A percentile compares a stretch with the other conserved stretches of the same genome.
These are phyloP conservation scores for Ambrosiella beaveri DNA, from an alignment of 2,329 filamentous ascomycete species.

Conservation along the genomic window DNA sequence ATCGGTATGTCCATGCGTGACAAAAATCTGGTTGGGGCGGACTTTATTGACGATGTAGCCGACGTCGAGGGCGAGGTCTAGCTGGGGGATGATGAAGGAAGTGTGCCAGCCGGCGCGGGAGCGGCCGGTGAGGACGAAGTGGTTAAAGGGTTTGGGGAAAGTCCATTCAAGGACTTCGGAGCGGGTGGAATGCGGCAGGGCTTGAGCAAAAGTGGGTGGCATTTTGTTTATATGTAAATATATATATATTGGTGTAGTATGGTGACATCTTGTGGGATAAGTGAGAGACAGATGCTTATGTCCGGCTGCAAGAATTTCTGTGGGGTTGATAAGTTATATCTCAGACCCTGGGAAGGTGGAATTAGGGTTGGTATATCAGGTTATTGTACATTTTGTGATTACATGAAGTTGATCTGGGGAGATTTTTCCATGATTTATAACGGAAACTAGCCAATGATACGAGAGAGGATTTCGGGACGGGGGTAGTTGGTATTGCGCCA, in stretches of 20 bases:
- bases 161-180: conserved; percentile 30
- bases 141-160: conserved; percentile 26
- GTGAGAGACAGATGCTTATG: too few species aligned
- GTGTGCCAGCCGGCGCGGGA: conserved; percentile 35
- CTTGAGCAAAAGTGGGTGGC: conserved; percentile 23
- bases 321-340: too few species aligned
- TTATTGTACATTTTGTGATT: too few species aligned
- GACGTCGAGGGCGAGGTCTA: conserved; percentile 32
- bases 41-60: conserved; percentile 28
- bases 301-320: too few species aligned
- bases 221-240: not conserved
- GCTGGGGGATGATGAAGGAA: conserved; percentile 31
- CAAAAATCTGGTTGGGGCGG: conserved; percentile 31
- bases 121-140: conserved; percentile 27
- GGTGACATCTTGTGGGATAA: too few species aligned
- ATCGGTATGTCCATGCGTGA: conserved; percentile 33
- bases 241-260: too few species aligned
- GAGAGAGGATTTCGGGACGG: conserved; percentile 23
- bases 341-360: too few species aligned
- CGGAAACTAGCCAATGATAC: conserved; percentile 12
- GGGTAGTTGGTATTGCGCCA: conserved; percentile 54
- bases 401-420: too few species aligned
- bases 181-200: conserved; percentile 26
- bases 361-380: too few species aligned
- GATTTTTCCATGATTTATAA: not conserved